Evolutionary conservation across 2,329 filamentous ascomycete genomes (phyloP).

Genomic region (Ascocoryne sarcoides): DNA sequence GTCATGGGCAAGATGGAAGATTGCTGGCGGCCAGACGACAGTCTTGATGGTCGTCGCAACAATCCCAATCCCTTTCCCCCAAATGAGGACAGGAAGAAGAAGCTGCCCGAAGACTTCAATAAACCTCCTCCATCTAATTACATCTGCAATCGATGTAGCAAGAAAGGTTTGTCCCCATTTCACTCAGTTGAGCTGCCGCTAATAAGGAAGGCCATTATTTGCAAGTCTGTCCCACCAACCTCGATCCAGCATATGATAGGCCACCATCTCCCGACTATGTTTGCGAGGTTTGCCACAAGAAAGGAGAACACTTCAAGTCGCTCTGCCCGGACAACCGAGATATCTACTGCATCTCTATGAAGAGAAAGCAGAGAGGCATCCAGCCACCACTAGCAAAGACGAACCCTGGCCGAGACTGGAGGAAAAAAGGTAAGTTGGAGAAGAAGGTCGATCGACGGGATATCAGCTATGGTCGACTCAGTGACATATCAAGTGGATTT

Average conservation of each 20-base stretch:
- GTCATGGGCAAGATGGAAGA: too few relatives aligned
- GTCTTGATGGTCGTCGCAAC: too few relatives aligned
- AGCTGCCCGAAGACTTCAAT: constrained; percentile 4
- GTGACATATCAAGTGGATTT: neutral
- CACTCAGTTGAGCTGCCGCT: neutral
- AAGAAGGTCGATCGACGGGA: neutral
- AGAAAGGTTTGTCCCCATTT: constrained; percentile 14
- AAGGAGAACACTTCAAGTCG: constrained; percentile 29
- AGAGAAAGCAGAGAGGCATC: constrained; percentile 20
- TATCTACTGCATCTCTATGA: constrained; percentile 28
- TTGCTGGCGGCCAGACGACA: too few relatives aligned
- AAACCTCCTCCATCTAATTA: constrained; percentile 15
- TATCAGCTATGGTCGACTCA: neutral
- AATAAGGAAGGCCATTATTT: constrained; percentile 32
- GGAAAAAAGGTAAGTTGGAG: neutral
- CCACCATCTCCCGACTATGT: constrained; percentile 26
- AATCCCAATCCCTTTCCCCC: too few relatives aligned
- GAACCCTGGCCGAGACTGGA: neutral
- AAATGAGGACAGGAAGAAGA: constrained; percentile 1
- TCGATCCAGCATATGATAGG: constrained; percentile 32
- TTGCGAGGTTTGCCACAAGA: constrained; percentile 30
- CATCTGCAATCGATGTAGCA: constrained; percentile 21
- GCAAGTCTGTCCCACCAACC: constrained; percentile 34
- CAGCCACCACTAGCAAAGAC: neutral
- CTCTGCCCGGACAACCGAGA: constrained; percentile 32